Evolutionary conservation across 176 grass and related monocot species (phyloP), one percentile per base, ranked within the genome.

Genomic region (Puya raimondii): DNA sequence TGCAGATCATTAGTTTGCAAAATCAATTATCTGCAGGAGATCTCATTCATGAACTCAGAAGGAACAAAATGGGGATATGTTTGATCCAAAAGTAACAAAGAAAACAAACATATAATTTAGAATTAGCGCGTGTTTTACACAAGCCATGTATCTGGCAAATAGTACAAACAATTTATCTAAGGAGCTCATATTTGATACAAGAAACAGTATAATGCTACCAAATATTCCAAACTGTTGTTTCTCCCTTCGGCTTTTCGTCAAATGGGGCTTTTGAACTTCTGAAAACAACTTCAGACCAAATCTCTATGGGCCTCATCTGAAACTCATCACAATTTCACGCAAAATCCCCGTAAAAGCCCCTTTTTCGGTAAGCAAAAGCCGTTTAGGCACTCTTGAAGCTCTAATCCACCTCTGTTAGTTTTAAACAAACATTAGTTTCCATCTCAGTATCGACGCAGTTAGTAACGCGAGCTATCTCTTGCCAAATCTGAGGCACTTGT

Each of bases 401-500:
- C 21, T n/a, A n/a, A 22, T 51, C 11, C 57, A 48, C 65, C 27
- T 64, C 14, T 49, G 63, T 54, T 9, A 66, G 63, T 65, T 49
- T 71, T 74, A 57, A 42, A 42, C 33, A 42, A 42, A 42, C 33
- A 6, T 85, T 52, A 26, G 42, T 52, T 63, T 75, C 64, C 48
- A 65, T 52, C 56, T 12, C 42, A 52, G 18, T 10, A 66, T 26
- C 54, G 22, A 15, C 76, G 76, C 11, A 22, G 76, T 76, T 72
- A 79, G 66, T 67, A 15, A 66, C 26, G 64, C 22, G 4, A 16
- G 25, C 65, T 72, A 84, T 80, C 63, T 82, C 80, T 91, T 87
- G 2, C 86, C 88, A n/a, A 97, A 92, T 87, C 93, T 87, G 86
- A 97, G 84, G 77, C 87, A 90, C 72, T 90, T 92, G 63, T 74